Base-by-base conservation (phyloP, 495 filamentous ascomycete genomes). In the Aspergillus funiculosus region DNA sequence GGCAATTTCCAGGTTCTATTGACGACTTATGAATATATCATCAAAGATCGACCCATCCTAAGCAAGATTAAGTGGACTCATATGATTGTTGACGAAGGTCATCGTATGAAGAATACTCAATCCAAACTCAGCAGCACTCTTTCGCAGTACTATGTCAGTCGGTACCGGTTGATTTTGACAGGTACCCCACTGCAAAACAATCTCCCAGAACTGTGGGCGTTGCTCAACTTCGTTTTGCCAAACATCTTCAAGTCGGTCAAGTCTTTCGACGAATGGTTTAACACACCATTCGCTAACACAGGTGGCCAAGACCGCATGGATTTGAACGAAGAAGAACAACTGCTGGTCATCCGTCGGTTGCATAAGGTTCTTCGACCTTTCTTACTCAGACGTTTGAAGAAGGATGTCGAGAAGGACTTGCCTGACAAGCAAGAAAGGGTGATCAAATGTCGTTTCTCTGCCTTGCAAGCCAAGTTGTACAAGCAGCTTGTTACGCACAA, bases 221-320 rank as follows among this genome's bases (percentile, higher is more conserved):
- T 97, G 64, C 83, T 98, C 53, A 98, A 98, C 65, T 98, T 98
- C 64, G 94, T 96, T 17, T 76, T 98, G 17, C 92, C 92, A 6
- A 97, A 87, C 50, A 98, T 98, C 53, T 98, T 98, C 82, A 98
- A 98, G 61, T 97, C 94, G 0, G 91, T 94, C 35, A 97, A 95
- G 67, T 95, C 89, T 6, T 98, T 98, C 56, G 92, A 98, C 64
- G 92, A 98, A 63, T 98, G 92, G 92, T 98, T 98, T 76, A 97
- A 96, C 65, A 97, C 92, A 2, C 92, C 92, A 0, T 98, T 98
- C 62, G 94, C 94, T 38, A 98, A 98, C 65, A 97, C 94, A 7
- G 92, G 92, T 66, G 83, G 86, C 36, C 89, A 96, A 62, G 92
- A 98, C 59, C 95, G 91, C 71, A 98, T 98, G 86, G 91, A 95